Conservation (phyloP, 1,284 basidiomycete species). For the Tylopilus sp. region DNA sequence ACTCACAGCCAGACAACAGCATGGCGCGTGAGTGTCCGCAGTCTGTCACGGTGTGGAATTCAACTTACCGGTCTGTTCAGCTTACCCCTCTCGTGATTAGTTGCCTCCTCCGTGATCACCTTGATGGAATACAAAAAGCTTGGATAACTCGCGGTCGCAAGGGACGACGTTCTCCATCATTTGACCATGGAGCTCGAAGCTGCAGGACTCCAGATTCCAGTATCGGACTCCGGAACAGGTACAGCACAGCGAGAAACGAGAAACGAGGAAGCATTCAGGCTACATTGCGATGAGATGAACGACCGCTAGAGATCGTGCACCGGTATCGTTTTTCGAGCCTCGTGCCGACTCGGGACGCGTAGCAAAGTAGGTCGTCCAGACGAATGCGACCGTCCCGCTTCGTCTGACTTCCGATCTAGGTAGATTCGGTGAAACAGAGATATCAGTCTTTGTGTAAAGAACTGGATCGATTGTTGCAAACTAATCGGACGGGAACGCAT, state of each 20-base stretch:
- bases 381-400: neutral
- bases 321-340: neutral
- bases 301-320: conserved; percentile 5
- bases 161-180: neutral
- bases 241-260: neutral
- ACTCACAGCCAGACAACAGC: neutral
- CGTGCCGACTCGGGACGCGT: neutral
- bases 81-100: neutral
- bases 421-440: neutral
- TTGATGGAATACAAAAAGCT: neutral
- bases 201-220: neutral
- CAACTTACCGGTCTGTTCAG: neutral
- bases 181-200: neutral
- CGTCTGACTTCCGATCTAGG: conserved; percentile 1
- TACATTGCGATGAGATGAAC: neutral
- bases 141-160: neutral
- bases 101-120: neutral
- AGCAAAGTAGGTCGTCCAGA: conserved; percentile 1
- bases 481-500: neutral
- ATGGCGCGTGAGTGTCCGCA: neutral
- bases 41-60: neutral
- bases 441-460: conserved; percentile 1
- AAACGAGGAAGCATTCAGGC: neutral
- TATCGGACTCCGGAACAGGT: neutral
- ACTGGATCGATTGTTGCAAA: neutral